These are phyloP conservation scores for Drechslerella dactyloides DNA, from an alignment of 2,329 filamentous ascomycete genomes.

Conservation along the genomic window DNA sequence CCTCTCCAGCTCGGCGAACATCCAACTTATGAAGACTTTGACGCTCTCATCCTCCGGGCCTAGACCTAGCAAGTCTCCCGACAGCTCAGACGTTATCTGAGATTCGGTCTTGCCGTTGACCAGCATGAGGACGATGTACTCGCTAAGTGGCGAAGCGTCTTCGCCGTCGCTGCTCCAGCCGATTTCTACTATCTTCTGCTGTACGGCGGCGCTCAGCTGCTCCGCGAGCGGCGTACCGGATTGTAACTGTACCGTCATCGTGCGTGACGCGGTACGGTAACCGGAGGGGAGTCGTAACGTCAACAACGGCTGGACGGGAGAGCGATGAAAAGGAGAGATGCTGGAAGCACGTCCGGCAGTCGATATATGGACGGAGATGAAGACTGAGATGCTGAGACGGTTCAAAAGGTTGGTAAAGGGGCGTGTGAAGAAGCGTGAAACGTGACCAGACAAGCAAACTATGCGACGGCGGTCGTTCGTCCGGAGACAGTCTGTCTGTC, in stretches of 20 bases:
- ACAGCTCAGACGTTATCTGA: conserved; percentile 85
- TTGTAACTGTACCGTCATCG: conserved; percentile 78
- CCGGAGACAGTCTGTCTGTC: conserved; percentile 21
- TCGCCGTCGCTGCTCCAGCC: conserved; percentile 87
- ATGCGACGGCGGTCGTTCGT: conserved; percentile 35
- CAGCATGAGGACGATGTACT: conserved; percentile 97
- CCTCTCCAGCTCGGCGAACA: conserved; percentile 82
- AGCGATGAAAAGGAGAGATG: too few species aligned
- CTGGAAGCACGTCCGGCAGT: neutral
- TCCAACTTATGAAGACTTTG: conserved; percentile 83
- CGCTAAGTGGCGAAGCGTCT: conserved; percentile 80
- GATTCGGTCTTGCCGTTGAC: conserved; percentile 92
- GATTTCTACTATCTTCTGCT: conserved; percentile 88
- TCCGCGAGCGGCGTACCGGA: conserved; percentile 83
- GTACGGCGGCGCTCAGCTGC: conserved; percentile 79
- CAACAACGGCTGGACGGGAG: too few species aligned
- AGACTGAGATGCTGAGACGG: neutral
- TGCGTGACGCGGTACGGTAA: conserved; percentile 54
- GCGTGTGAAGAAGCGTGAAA: conserved; percentile 39
- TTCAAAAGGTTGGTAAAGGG: conserved; percentile 1
- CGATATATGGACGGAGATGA: neutral
- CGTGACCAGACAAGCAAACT: conserved; percentile 46
- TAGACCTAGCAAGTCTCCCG: conserved; percentile 82
- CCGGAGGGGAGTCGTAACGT: too few species aligned
- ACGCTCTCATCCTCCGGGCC: conserved; percentile 82